phyloP scores from a whole-genome alignment of 148 eudicot genomes.

The Silene conica region DNA sequence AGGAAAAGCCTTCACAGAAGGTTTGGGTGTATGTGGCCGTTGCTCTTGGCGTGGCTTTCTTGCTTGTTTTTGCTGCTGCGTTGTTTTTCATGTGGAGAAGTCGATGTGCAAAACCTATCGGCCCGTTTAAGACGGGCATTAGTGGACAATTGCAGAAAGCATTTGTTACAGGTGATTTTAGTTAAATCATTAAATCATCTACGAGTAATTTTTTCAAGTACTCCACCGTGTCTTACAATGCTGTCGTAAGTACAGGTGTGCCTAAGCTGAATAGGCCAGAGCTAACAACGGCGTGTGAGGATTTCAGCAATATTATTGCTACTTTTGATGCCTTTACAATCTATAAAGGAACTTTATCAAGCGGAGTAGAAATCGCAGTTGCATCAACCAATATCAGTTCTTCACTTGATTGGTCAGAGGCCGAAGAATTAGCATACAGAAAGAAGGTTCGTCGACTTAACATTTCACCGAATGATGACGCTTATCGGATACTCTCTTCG shows the following conservation, averaged over 20 bases:
- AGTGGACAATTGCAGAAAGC: constrained; percentile 99
- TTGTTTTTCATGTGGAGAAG: constrained; percentile 42
- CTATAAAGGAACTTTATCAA: constrained; percentile 91
- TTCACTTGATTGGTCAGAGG: constrained; percentile 64
- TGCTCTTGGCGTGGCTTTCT: constrained; percentile 33
- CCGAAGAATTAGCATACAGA: constrained; percentile 56
- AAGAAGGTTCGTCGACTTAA: constrained; percentile 54
- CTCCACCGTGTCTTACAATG: neutral
- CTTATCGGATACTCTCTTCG: neutral
- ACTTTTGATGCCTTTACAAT: constrained; percentile 47
- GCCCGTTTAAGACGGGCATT: constrained; percentile 89
- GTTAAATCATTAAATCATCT: no score
- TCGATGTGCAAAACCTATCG: constrained; percentile 51
- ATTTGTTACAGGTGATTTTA: constrained; percentile 81
- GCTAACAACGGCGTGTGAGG: constrained; percentile 93
- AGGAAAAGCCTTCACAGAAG: constrained; percentile 30
- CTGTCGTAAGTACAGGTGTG: constrained; percentile 51
- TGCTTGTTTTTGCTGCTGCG: constrained; percentile 34
- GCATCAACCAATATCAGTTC: constrained; percentile 54
- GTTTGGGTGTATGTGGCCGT: constrained; percentile 51
- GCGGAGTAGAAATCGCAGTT: constrained; percentile 93
- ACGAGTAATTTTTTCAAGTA: no score
- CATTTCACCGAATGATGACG: neutral
- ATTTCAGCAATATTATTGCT: constrained; percentile 91
- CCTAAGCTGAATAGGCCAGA: constrained; percentile 83